Evolutionary conservation across 345 rosid species (phyloP), one percentile per base, ranked within the genome.

Genomic region (Salix koriyanagi): DNA sequence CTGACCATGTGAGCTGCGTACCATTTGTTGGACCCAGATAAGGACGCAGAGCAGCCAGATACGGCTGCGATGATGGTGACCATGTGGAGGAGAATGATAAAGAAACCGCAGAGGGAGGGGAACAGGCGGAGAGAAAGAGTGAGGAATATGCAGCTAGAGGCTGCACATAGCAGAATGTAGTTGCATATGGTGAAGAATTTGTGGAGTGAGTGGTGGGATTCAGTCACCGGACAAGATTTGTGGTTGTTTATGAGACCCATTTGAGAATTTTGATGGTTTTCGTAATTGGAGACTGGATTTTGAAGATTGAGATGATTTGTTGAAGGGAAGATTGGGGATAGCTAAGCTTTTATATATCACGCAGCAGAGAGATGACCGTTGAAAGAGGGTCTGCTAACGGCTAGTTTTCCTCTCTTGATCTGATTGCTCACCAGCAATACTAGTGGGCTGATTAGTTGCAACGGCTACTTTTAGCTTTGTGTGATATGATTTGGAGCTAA

Each of bases 1-100:
- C 90, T 85, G 23, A 91, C 91, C 99, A 96, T 90, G 89, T 92
- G 96, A 23, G 95, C 89, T 1, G 89, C 93, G n/a, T 92, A 93
- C 94, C 97, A 92, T 48, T 87, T 62, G 79, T 83, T 79, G 16
- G 85, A 77, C 26, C 84, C 87, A 0, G 90, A 85, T 0, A 91
- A 81, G 67, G 91, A 90, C 0, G 92, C 98, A 1, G 91, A 83
- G 70, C 99, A 89, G 14, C 98, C 97, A 0, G 91, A 86, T 18
- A 93, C 79, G 0, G 96, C 97, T 0, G 93, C 92, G 1, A 77
- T 79, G n/a, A 91, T 87, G 70, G 94, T 92, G 72, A 89, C 39
- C 30, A 83, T 62, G 72, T 88, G 88, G 76, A 91, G 93, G 82
- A 91, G 89, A 60, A 90, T 79, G 36, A 85, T 70, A 78, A 88